Evolutionary conservation across 2,329 filamentous ascomycete species (phyloP), one percentile per base, ranked within the genome.

Genomic region (Apiospora malaysiana): DNA sequence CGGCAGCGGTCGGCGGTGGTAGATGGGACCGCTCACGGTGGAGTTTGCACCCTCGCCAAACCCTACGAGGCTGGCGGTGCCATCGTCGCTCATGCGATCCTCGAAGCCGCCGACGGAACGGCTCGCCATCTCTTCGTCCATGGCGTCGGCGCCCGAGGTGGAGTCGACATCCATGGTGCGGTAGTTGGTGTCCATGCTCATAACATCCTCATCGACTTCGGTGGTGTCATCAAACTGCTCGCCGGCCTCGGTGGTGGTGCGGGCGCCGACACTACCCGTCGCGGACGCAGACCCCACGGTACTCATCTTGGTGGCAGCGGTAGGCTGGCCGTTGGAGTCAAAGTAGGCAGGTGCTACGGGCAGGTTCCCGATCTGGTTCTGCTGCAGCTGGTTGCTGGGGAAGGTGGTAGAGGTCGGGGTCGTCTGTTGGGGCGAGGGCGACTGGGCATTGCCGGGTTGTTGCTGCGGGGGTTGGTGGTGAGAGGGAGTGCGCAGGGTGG

Each of bases 41-140:
- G 92, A 94, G 75, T 92, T 93, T 12, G 95, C 95, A 45, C 95
- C 95, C 80, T 98, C 95, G 68, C 95, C 95, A 76, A 98, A 98
- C 0, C 93, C 95, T 12, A 98, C 95, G 7, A 98, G 86, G 73
- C 92, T 95, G 2, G 92, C 93, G 69, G 91, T 91, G 9, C 91
- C 92, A 77, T 97, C 94, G 76, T 97, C 94, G 76, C 93, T 95
- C 87, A 96, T 92, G 71, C 92, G 93, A 74, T 94, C 93, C 72
- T 89, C 87, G 71, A 83, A 88, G 4, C 84, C 86, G 25, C 83
- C 84, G 2, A 85, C 82, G 47, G 86, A 88, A 21, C 83, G 84
- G 45, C 79, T 83, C 2, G 82, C 80, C 70, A 85, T 73, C 66
- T 82, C 83, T 45, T 86, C 84, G 68, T 80, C 78, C 75, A 79